Evolutionary conservation across 2,329 filamentous ascomycete species (phyloP).

Genomic region (Gremmenia infestans): DNA sequence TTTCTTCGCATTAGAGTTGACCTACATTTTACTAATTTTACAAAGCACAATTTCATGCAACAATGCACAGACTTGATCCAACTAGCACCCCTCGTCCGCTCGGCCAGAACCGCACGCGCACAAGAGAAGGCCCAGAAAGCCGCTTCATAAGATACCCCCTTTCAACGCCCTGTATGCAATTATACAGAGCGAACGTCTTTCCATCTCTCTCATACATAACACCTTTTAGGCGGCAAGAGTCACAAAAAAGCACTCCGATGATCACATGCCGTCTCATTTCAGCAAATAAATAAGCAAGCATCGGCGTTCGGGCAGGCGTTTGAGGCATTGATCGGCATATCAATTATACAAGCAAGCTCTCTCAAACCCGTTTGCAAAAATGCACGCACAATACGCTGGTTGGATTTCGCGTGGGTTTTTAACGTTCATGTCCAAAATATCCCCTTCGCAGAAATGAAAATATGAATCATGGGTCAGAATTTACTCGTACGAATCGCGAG

Average conservation of each 20-base stretch:
- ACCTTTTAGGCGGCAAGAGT: constrained; percentile 8
- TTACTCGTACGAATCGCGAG: not conserved
- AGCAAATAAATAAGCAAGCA: constrained; percentile 3
- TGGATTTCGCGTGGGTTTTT: no score
- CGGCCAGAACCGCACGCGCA: constrained; percentile 77
- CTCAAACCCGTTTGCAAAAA: not conserved
- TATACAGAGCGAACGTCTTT: not conserved
- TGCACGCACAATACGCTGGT: not conserved
- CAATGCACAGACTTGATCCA: constrained; percentile 68
- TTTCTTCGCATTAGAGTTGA: constrained; percentile 20
- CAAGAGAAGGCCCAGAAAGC: constrained; percentile 76
- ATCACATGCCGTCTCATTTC: constrained; percentile 3
- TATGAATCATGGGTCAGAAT: not conserved
- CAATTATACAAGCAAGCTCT: not conserved
- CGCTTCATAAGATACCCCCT: constrained; percentile 13
- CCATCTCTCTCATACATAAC: constrained; percentile 6
- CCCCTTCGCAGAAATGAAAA: not conserved
- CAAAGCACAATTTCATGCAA: constrained; percentile 75
- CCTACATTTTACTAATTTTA: constrained; percentile 18
- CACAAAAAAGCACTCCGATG: constrained; percentile 1
- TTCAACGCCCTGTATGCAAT: not conserved
- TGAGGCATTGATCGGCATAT: not conserved
- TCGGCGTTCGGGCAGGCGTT: constrained; percentile 9
- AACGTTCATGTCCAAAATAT: constrained; percentile 4
- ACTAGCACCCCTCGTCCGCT: constrained; percentile 79